These are phyloP conservation scores for Digitaria exilis DNA, from an alignment of 202 grass and related monocot species.

Conservation along the genomic window DNA sequence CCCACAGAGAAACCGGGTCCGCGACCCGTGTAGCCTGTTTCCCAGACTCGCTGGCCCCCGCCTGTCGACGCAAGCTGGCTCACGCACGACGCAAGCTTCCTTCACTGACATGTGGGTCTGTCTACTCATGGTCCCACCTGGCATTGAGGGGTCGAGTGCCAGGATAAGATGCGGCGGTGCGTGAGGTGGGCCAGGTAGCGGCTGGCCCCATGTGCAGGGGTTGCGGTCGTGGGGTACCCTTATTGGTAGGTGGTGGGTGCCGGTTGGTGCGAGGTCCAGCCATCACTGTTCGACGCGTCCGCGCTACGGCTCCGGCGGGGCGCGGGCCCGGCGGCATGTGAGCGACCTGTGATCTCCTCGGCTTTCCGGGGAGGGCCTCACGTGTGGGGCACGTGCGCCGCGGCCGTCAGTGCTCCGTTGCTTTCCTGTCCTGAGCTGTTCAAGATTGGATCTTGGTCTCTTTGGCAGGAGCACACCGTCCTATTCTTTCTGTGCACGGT, in stretches of 20 bases:
- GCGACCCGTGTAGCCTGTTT: slow-evolving; percentile 1
- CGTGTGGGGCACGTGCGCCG: slow-evolving; percentile 31
- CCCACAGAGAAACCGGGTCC: neutral
- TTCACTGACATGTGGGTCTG: neutral
- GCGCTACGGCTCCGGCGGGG: neutral
- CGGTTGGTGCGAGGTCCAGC: slow-evolving; percentile 31
- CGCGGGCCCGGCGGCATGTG: neutral
- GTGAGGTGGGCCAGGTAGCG: neutral
- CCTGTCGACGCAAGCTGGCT: neutral
- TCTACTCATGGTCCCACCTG: accelerated
- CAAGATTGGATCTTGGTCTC: slow-evolving; percentile 35
- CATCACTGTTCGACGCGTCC: neutral
- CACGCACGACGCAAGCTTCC: accelerated
- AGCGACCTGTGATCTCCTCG: neutral
- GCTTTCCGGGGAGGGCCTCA: neutral
- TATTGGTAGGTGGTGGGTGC: neutral
- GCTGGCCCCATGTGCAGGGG: slow-evolving; percentile 14
- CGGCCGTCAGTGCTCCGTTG: neutral
- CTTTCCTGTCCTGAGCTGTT: neutral
- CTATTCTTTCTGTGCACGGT: neutral
- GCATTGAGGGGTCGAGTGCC: neutral
- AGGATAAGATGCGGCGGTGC: too few relatives aligned
- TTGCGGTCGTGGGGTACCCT: neutral
- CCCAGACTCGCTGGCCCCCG: slow-evolving; percentile 18
- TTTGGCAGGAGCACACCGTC: too few relatives aligned